Base-by-base conservation (phyloP, 1,284 basidiomycete genomes). In the Tilletia caries region DNA sequence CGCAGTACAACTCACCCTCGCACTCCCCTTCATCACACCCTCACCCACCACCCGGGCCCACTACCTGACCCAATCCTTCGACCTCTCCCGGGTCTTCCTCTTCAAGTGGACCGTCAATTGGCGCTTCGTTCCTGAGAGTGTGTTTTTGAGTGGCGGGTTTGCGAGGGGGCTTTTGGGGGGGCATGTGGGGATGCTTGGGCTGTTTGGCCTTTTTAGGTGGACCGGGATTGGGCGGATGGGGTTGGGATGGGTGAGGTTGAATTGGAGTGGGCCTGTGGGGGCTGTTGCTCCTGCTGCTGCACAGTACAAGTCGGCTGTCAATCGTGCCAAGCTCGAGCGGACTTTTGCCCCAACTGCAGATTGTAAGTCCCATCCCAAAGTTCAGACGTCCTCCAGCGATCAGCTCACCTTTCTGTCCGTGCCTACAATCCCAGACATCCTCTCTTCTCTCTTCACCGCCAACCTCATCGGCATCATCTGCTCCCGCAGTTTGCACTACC, bases 101-200 rank as follows among this genome's bases (percentile, higher is more conserved):
- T 96, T 92, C 85, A 89, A 92, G 81, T 99, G 95, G 95, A 98
- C 95, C 0, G 95, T 98, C 72, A 98, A 98, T 82, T 98, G 96
- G 95, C 88, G 92, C 43, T 92, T 97, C 79, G 75, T 98, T 1
- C 84, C 87, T 27, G 91, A 95, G 80, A 85, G 88, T 15, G 85
- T 84, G 0, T 98, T 98, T 84, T 83, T 93, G 58, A 90, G 88
- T 70, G 81, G 84, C 2, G 77, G 75, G 25, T 91, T 91, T 84
- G 89, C 93, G 0, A 85, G 82, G 44, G 82, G 85, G 0, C 86
- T 98, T 23, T 85, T 98, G 5, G 73, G 87, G 3, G 87, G 87
- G 10, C 95, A 98, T 79, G 82, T 89, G 3, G 80, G 83, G 0
- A 83, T 87, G 0, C 85, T 97, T 18, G 76, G 88, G 6, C 81